Base-by-base conservation (phyloP, 768 basidiomycete genomes). In the Amanita polypyramis region DNA sequence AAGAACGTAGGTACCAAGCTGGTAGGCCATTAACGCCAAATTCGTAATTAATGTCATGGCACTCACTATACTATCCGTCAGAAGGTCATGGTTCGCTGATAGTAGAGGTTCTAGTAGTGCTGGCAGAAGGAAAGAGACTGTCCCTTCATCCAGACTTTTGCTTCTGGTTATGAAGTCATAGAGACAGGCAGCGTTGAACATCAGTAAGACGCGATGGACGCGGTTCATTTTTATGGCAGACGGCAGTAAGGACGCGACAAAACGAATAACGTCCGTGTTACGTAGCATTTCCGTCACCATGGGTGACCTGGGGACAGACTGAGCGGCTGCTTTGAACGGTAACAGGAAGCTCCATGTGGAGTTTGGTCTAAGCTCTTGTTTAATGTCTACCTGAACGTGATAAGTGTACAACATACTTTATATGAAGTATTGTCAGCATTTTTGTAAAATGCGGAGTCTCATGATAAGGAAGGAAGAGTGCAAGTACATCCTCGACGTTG, bases 361-460 rank as follows among this genome's bases (percentile, higher is more conserved):
- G 47, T 76, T 75, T 17, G 73, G 70, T 54, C 86, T 89, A 45
- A 0, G 21, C 25, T n/a, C 4, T 9, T 30, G 52, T 33, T 51
- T 42, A 33, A 12, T 9, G n/a, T 44, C 14, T 25, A 11, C 29
- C 5, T 2, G 5, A n/a, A 2, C 47, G 11, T 21, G 34, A 8
- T n/a, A 42, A 37, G 36, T 25, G 12, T 32, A 42, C 21, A 17
- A 67, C 79, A 20, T 54, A 88, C 86, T 74, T 71, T 49, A 91
- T 75, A 56, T 83, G 77, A 45, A 97, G 67, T 56, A 99, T 91
- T 2, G 86, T 79, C 20, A 96, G 70, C 74, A 97, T 89, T 56
- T 96, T 95, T 7, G 85, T 76, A 63, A 98, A 98, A 61, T 97
- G 92, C 0, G 88, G 82, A 4, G 94, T 87, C 55, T 94, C 90